Percentiles rank a stretch among this genome's conserved stretches.
Conservation (phyloP, 2,329 filamentous ascomycete species). For the Fusarium subtropicale region DNA sequence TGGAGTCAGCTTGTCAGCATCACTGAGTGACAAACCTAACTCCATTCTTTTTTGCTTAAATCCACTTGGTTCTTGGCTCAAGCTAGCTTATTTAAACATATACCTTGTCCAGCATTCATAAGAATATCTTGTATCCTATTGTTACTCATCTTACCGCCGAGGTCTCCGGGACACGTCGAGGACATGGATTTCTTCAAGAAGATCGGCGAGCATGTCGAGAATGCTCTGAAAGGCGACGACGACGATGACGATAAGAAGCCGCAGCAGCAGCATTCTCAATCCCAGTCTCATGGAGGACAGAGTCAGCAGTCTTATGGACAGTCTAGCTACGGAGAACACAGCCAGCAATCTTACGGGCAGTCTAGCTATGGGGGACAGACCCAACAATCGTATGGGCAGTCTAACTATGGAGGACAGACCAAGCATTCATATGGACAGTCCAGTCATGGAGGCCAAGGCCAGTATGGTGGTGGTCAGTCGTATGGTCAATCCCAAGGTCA, state of each 20-base stretch:
- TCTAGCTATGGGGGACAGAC: not conserved
- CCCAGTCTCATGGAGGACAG: slow-evolving; percentile 36
- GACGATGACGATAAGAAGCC: slow-evolving; percentile 53
- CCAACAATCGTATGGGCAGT: not conserved
- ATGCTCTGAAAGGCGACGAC: slow-evolving; percentile 50
- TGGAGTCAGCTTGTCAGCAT: slow-evolving; percentile 37
- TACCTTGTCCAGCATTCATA: not conserved
- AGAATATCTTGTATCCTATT: not conserved
- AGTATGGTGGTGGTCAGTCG: not conserved
- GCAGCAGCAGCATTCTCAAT: slow-evolving; percentile 56
- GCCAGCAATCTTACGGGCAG: not conserved
- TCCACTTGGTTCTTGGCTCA: slow-evolving; percentile 20
- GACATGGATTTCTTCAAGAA: slow-evolving; percentile 54
- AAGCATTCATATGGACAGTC: not conserved
- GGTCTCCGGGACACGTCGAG: slow-evolving; percentile 1
- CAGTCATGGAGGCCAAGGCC: not conserved
- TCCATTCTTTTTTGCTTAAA: slow-evolving; percentile 22
- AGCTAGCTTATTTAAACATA: not conserved
- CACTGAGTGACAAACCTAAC: slow-evolving; percentile 18
- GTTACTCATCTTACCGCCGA: not conserved
- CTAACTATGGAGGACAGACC: not conserved
- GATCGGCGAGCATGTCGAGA: slow-evolving; percentile 40
- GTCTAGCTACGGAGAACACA: not conserved
- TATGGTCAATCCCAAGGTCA: slow-evolving; percentile 41
- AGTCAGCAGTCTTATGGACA: slow-evolving; percentile 10